Base-by-base conservation (phyloP, 2,329 filamentous ascomycete genomes). In the Ophiostoma populinum region DNA sequence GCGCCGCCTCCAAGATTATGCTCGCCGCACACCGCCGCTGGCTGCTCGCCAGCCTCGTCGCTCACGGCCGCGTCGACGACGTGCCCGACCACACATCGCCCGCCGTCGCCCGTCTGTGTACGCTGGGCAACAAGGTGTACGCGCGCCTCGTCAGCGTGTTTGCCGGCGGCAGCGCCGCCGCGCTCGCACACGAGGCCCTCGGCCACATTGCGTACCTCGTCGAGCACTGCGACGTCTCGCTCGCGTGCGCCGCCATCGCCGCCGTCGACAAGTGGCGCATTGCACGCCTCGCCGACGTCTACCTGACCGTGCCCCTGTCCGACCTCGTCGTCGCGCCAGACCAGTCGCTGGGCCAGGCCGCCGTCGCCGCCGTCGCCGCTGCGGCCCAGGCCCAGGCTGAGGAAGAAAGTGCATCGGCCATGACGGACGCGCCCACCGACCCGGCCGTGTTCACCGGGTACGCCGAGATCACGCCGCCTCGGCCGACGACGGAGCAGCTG, bases 11-110 rank as follows among this genome's bases (percentile, higher is more conserved):
- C 53, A 76, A 74, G 51, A 65, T 92, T 34, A 90, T 90, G 78
- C 63, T 80, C 4, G 83, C 93, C 44, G 81, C 82, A 6, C 87
- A 92, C 61, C 92, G 87, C 57, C 92, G 87, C 55, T 94, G 83
- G 80, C 51, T 92, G 7, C 58, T 98, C 12, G 66, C 85, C 8
- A 72, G 74, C 35, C 63, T 94, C 36, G 59, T 98, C 13, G 62
- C 70, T 6, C 59, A 74, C 35, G 86, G 85, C 44, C 69, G 62
- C 46, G 24, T 37, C 3, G 26, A 25, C 6, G 59, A 61, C 5
- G 57, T 59, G 2, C 79, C 80, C 1, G 59, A 63, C 25, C 67
- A 69, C 31, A 66, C 69, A 7, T 62, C 65, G 33, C 40, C 53
- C 2, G 53, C 56, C 15, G 65, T 71, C 1, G 58, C 67, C 41